Evolutionary conservation across 495 filamentous ascomycete genomes (phyloP), one percentile per base, ranked within the genome.

Genomic region (Penicillium bovifimosum): DNA sequence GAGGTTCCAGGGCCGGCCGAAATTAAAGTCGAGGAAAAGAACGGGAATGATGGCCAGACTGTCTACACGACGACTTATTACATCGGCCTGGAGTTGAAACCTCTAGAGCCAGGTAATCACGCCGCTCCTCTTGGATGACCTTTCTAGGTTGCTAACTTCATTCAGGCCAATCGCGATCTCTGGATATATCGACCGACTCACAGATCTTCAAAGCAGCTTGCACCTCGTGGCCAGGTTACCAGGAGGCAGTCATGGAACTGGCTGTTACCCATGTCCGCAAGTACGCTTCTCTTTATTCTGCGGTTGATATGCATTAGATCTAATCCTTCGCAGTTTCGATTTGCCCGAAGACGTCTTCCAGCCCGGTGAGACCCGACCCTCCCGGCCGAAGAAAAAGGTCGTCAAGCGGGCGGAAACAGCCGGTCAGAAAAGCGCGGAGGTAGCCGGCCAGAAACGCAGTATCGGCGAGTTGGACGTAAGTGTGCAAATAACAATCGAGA

Each of bases 331-430:
- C 47, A 95, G 90, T 65, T 88, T 84, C 60, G 86, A 90, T 62
- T 76, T 98, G 16, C 95, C 93, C 16, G 82, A 85, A 46, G 90
- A 98, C 66, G 84, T 97, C 1, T 98, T 98, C 66, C 78, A 84
- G 52, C 70, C 83, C 5, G 91, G 90, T 53, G 93, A 98, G 68
- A 72, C 70, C 20, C 86, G 81, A 55, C 87, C 88, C 11, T 58
- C 66, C 6, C 83, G 79, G 47, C 79, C 84, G 18, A 80, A 79
- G 66, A 84, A 81, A 63, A 90, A 84, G 73, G 76, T 71, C 27
- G 47, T 66, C 31, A 82, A 78, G 62, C 75, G 64, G 43, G 44
- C 59, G 52, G 67, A 72, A 32, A 38, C 60, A 20, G 58, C 55
- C 51, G 61, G 58, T 18, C 72, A 79, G 64, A n/a, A n/a, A n/a